A percentile compares a stretch with the other conserved stretches of the same genome.
phyloP scores from a whole-genome alignment of 495 filamentous ascomycete species.

The Echria macrotheca region DNA sequence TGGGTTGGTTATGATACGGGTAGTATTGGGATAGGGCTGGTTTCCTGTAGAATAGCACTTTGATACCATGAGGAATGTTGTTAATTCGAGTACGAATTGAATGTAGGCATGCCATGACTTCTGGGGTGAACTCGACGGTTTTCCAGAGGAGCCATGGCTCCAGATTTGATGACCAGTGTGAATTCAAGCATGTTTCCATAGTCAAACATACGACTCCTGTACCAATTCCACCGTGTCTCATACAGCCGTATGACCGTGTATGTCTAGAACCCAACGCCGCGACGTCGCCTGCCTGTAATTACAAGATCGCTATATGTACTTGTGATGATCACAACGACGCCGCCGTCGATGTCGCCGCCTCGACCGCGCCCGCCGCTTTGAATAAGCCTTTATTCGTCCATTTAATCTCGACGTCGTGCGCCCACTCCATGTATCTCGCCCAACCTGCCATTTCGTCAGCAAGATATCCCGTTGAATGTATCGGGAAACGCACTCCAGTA shows the following conservation, averaged over 20 bases:
- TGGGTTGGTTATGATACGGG: background rate
- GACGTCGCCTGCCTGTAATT: no score
- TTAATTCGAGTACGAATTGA: background rate
- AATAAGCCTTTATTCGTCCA: constrained; percentile 52
- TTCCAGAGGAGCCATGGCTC: no score
- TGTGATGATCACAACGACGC: constrained; percentile 53
- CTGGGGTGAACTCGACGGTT: no score
- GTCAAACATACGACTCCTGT: no score
- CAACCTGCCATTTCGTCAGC: constrained; percentile 38
- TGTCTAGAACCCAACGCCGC: background rate
- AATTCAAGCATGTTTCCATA: no score
- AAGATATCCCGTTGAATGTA: background rate
- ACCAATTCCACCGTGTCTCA: no score
- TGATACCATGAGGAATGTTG: background rate
- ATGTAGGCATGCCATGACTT: background rate
- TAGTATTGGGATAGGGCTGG: background rate
- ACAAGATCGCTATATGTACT: no score
- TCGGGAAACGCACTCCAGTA: constrained; percentile 74
- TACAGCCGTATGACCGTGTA: no score
- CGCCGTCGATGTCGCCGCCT: constrained; percentile 65
- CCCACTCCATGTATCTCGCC: constrained; percentile 55
- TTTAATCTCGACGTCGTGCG: constrained; percentile 47
- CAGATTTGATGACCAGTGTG: no score
- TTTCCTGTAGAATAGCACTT: constrained; percentile 9
- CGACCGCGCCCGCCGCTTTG: constrained; percentile 61